Conservation (phyloP, 2,329 filamentous ascomycete species). For the Venturia carpophila region DNA sequence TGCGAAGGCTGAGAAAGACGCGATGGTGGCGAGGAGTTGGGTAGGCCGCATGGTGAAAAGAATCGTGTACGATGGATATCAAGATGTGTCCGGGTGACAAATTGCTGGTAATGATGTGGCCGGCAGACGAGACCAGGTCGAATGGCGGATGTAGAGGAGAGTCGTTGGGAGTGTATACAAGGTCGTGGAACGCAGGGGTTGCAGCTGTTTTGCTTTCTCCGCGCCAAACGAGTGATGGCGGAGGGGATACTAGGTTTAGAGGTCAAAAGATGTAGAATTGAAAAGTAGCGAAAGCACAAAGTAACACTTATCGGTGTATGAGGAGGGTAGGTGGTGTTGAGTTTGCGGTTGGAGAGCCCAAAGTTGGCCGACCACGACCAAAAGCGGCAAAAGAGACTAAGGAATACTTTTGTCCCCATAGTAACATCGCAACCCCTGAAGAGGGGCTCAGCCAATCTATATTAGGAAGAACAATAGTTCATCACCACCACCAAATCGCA, state of each 20-base stretch:
- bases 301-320: neutral
- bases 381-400: too few relatives aligned
- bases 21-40: conserved; percentile 31
- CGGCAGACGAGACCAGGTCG: neutral
- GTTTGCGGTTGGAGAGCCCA: neutral
- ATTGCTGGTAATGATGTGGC: neutral
- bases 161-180: conserved; percentile 3
- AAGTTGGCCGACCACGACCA: neutral
- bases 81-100: neutral
- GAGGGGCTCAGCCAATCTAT: conserved; percentile 1
- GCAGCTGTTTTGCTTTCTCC: neutral
- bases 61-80: neutral
- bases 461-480: neutral
- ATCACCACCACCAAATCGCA: neutral
- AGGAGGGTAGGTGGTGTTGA: neutral
- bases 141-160: neutral
- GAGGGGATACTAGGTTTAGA: neutral
- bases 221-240: conserved; percentile 10
- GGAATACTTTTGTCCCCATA: neutral
- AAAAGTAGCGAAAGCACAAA: neutral
- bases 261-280: neutral
- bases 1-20: conserved; percentile 33
- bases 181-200: neutral
- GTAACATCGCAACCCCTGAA: neutral
- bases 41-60: conserved; percentile 30